These are phyloP conservation scores for Coccomyxa subellipsoidea DNA, from an alignment of 163 green algal species.

Conservation along the genomic window DNA sequence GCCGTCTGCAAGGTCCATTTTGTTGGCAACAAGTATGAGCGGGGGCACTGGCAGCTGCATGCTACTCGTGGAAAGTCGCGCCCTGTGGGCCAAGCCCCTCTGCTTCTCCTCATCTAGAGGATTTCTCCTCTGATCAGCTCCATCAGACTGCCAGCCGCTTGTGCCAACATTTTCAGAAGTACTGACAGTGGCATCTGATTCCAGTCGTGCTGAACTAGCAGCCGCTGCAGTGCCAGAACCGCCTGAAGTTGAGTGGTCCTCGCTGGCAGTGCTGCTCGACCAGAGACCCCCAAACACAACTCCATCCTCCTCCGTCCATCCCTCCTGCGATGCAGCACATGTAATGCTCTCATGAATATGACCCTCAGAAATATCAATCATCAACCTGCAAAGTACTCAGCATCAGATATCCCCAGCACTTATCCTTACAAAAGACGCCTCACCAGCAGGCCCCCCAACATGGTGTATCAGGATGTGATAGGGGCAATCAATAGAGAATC, in stretches of 20 bases:
- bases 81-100: neutral
- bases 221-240: neutral
- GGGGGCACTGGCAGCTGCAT: neutral
- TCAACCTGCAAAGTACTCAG: too few relatives aligned
- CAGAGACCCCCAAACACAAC: constrained; percentile 70
- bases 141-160: neutral
- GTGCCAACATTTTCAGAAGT: neutral
- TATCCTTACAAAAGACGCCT: too few relatives aligned
- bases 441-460: too few relatives aligned
- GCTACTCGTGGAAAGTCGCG: neutral
- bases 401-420: too few relatives aligned
- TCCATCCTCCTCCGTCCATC: constrained; percentile 75
- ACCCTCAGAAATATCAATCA: too few relatives aligned
- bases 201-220: neutral
- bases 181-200: neutral
- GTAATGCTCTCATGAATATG: too few relatives aligned
- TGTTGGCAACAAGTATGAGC: constrained; percentile 13
- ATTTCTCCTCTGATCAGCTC: neutral
- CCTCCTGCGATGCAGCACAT: constrained; percentile 37
- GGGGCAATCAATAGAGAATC: neutral
- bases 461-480: too few relatives aligned
- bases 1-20: constrained; percentile 2
- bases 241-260: neutral
- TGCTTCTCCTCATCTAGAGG: neutral
- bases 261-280: constrained; percentile 32